phyloP scores from a whole-genome alignment of 2,329 filamentous ascomycete genomes.

The Penicillium sp. region DNA sequence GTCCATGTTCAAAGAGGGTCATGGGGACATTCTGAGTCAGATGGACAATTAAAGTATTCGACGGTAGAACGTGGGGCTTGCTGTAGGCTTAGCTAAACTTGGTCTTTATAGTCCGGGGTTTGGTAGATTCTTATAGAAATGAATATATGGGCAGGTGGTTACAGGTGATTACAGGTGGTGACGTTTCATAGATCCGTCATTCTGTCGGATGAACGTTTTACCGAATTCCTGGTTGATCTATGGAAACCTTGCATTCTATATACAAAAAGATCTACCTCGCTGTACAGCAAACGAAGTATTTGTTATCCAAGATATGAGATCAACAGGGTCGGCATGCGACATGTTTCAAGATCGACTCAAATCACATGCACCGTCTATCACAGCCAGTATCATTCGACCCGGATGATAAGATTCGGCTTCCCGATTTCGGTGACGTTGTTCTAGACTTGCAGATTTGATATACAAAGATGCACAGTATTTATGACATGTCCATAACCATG shows the following conservation, averaged over 20 bases:
- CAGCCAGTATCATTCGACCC: background rate
- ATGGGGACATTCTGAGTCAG: slow-evolving; percentile 19
- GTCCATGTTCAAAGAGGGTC: slow-evolving; percentile 15
- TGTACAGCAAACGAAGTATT: background rate
- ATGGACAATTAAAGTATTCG: background rate
- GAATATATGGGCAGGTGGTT: background rate
- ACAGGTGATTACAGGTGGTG: too few relatives aligned
- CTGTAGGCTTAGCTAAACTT: background rate
- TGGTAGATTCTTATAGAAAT: background rate
- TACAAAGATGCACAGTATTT: background rate
- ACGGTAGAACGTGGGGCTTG: background rate
- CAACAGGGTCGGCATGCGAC: background rate
- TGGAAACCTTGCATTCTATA: background rate
- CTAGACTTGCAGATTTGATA: background rate
- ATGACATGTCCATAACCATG: background rate
- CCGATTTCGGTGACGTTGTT: slow-evolving; percentile 17
- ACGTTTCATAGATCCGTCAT: background rate
- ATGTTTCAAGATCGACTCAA: background rate
- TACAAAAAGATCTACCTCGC: background rate
- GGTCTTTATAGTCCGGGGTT: background rate
- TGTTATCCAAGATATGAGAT: background rate
- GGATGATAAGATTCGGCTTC: slow-evolving; percentile 13
- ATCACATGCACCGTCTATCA: background rate
- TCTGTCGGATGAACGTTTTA: slow-evolving; percentile 23
- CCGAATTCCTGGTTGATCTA: slow-evolving; percentile 5